Base-by-base conservation (phyloP, 83 land plant genomes). In the Isoetes engelmannii region DNA sequence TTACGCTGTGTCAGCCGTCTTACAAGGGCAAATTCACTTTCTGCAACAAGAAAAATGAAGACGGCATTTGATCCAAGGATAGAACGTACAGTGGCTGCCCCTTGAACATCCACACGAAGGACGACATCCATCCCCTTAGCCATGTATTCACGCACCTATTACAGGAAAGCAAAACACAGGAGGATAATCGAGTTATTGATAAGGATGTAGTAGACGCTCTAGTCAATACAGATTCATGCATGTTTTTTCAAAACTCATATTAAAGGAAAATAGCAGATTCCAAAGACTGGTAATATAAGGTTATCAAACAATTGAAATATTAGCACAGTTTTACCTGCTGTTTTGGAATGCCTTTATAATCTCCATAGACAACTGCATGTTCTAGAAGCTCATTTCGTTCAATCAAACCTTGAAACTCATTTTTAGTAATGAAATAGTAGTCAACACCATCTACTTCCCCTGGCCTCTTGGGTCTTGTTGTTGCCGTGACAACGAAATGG, bases 401-500 rank as follows among this genome's bases (percentile, higher is more conserved):
- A 47, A 94, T 82, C 91, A 94, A 82, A 4, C 72, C 51, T 6
- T 80, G 81, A 70, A 94, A 94, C 60, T 94, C 75, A 6, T 89
- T 87, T 76, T 86, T 94, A 37, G 79, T 80, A 21, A 94, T 89
- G 76, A 94, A 94, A 67, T 69, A 88, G 71, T 94, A 94, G 67
- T 94, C 99, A 65, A 83, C 79, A n/a, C 99, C 99, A 60, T 94
- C 81, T 37, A 84, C 81, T 79, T 94, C 99, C 47, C 97, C 93
- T 8, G 88, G 89, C 55, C 98, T 71, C 68, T 54, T 87, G 6
- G 82, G 71, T 37, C 98, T 77, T 58, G 87, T 91, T n/a, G 99
- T 94, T 2, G 89, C 99, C 4, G 99, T 94, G 10, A 94, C 93
- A 6, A 94, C 93, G 73, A 94, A 94, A 72, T 90, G 99, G 48